Percentiles rank a stretch among this genome's conserved stretches.
These are phyloP conservation scores for Vigna reflexopilosa DNA, from an alignment of 306 rosid genomes.

Conservation along the genomic window DNA sequence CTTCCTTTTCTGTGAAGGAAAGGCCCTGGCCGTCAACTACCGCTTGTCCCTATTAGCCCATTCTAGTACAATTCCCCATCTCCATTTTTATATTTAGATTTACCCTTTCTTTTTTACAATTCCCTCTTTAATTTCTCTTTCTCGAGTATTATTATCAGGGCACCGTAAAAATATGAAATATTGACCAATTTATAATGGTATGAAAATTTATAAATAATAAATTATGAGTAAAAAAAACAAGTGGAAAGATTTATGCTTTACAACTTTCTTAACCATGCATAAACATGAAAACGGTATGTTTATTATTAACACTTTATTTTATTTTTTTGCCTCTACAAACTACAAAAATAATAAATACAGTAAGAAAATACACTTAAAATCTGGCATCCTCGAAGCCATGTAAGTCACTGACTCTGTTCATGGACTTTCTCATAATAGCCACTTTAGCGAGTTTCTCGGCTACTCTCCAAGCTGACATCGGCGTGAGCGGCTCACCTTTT, in stretches of 20 bases:
- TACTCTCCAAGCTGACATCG: constrained; percentile 92
- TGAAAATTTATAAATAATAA: too few relatives aligned
- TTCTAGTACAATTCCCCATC: too few relatives aligned
- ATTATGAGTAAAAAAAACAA: too few relatives aligned
- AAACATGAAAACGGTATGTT: background rate
- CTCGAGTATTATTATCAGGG: background rate
- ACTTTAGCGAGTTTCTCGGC: constrained; percentile 92
- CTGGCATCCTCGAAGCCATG: constrained; percentile 98
- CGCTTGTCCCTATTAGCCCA: constrained; percentile 48
- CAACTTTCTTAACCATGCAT: background rate
- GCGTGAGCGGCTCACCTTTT: constrained; percentile 75
- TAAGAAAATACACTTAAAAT: constrained; percentile 57
- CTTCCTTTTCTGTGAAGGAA: constrained; percentile 53
- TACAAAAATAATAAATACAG: constrained; percentile 31
- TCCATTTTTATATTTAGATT: background rate
- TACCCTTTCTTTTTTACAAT: background rate
- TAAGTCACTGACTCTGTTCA: constrained; percentile 95
- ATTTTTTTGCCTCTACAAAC: constrained; percentile 34
- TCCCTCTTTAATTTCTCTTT: background rate
- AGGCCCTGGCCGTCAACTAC: constrained; percentile 66
- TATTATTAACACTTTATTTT: constrained; percentile 29
- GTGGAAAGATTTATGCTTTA: background rate
- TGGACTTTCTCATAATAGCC: constrained; percentile 90
- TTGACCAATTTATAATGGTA: too few relatives aligned
- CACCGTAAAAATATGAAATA: too few relatives aligned